Conservation (phyloP, 345 rosid species). For the Citrus mangshanensis region DNA sequence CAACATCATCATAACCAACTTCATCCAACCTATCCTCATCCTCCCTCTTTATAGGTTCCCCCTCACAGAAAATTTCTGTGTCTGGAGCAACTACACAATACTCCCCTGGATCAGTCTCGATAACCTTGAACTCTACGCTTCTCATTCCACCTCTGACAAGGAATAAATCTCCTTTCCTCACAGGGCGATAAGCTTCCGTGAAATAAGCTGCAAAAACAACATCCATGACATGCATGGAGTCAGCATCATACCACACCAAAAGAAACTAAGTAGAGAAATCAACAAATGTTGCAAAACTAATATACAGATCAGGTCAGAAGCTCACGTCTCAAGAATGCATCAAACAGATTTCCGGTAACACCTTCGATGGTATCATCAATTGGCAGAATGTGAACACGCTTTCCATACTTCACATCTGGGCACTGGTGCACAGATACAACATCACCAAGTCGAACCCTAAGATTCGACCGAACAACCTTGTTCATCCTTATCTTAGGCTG, state of each 20-base stretch:
- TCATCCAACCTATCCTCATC: slow-evolving; percentile 72
- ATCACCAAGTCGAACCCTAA: slow-evolving; percentile 73
- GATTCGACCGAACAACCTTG: slow-evolving; percentile 60
- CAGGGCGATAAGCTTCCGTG: slow-evolving; percentile 64
- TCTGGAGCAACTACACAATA: slow-evolving; percentile 74
- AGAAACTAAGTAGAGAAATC: not conserved
- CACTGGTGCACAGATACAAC: slow-evolving; percentile 65
- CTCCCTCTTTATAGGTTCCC: slow-evolving; percentile 65
- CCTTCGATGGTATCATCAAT: slow-evolving; percentile 71
- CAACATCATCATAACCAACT: slow-evolving; percentile 76
- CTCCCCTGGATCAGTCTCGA: slow-evolving; percentile 56
- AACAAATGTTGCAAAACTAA: not conserved
- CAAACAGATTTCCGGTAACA: slow-evolving; percentile 58
- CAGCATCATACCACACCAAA: not conserved
- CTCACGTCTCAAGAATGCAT: slow-evolving; percentile 64
- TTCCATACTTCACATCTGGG: slow-evolving; percentile 70
- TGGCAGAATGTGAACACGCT: slow-evolving; percentile 66
- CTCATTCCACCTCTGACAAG: slow-evolving; percentile 74
- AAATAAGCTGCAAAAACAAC: slow-evolving; percentile 48
- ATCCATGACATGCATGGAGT: not conserved
- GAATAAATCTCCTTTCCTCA: slow-evolving; percentile 66
- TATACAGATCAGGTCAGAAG: not conserved
- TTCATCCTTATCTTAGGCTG: slow-evolving; percentile 61
- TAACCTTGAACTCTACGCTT: slow-evolving; percentile 64
- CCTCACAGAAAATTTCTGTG: slow-evolving; percentile 70